These are phyloP conservation scores for Nicotiana undulata DNA, from an alignment of 257 asterid genomes.

Conservation along the genomic window DNA sequence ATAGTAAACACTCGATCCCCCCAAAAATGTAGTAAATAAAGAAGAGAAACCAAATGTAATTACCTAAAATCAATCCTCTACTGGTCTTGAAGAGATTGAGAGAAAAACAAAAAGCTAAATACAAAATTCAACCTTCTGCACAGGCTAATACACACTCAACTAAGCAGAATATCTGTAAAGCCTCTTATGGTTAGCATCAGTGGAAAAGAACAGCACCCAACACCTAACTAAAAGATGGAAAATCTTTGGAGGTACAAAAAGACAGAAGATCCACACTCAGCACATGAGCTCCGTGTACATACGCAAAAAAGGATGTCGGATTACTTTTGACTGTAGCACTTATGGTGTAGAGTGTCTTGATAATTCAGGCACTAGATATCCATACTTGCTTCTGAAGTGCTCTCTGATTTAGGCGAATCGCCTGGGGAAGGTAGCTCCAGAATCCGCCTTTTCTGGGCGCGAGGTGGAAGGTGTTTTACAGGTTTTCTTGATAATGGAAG, in stretches of 20 bases:
- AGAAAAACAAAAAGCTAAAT: not conserved
- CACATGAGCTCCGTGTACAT: not conserved
- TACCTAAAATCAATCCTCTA: not conserved
- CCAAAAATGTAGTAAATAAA: not conserved
- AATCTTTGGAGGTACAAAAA: not conserved
- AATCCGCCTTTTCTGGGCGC: conserved; percentile 9
- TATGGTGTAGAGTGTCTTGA: not conserved
- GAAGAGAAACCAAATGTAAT: not conserved
- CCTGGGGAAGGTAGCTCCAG: conserved; percentile 7
- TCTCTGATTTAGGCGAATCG: conserved; percentile 3
- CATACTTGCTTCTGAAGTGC: conserved; percentile 1
- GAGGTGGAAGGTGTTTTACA: conserved; percentile 11
- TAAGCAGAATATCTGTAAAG: not conserved
- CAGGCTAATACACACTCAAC: conserved; percentile 1
- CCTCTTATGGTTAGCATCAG: not conserved
- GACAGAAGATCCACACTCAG: not conserved
- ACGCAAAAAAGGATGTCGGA: not conserved
- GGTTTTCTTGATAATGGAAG: conserved; percentile 8
- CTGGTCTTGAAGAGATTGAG: not conserved
- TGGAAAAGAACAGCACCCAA: not conserved
- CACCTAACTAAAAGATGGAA: not conserved
- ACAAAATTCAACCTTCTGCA: not conserved
- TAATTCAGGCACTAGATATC: not conserved
- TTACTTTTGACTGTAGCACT: not conserved
- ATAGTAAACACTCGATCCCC: not conserved